These are phyloP conservation scores for Urostyla sp. DNA, from an alignment of 73 alveolate genomes.

Conservation along the genomic window DNA sequence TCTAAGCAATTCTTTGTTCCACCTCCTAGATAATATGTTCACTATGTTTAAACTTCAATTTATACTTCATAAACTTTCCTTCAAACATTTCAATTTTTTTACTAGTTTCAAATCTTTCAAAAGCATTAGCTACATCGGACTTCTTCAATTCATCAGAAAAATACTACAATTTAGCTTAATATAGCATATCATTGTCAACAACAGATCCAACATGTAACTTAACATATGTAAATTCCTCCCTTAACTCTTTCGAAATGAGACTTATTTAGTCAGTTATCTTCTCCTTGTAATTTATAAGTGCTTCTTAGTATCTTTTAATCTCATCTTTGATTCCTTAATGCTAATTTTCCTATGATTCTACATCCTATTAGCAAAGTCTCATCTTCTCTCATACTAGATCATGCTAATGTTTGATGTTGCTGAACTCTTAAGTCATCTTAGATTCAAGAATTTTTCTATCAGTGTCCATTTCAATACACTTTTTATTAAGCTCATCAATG, in stretches of 20 bases:
- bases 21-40: too few species aligned
- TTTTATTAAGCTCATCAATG: constrained; percentile 22
- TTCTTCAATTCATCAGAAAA: constrained; percentile 19
- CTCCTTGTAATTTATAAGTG: constrained; percentile 28
- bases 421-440: constrained; percentile 3
- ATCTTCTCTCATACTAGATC: constrained; percentile 25
- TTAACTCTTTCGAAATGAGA: not conserved
- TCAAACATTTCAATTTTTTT: not conserved
- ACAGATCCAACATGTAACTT: constrained; percentile 9
- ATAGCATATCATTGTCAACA: constrained; percentile 7
- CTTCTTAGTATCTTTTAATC: constrained; percentile 21
- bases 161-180: constrained; percentile 19
- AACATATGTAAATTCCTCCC: not conserved
- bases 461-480: constrained; percentile 13
- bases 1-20: too few species aligned
- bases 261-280: constrained; percentile 15
- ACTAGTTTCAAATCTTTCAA: not conserved
- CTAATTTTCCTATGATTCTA: constrained; percentile 35
- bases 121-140: constrained; percentile 2
- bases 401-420: not conserved
- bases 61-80: not conserved
- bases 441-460: constrained; percentile 38
- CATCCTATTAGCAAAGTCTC: constrained; percentile 16
- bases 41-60: too few species aligned
- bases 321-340: constrained; percentile 3